Evolutionary conservation across 257 asterid species (phyloP), one percentile per base, ranked within the genome.

Genomic region (Fraxinus cuspidata): DNA sequence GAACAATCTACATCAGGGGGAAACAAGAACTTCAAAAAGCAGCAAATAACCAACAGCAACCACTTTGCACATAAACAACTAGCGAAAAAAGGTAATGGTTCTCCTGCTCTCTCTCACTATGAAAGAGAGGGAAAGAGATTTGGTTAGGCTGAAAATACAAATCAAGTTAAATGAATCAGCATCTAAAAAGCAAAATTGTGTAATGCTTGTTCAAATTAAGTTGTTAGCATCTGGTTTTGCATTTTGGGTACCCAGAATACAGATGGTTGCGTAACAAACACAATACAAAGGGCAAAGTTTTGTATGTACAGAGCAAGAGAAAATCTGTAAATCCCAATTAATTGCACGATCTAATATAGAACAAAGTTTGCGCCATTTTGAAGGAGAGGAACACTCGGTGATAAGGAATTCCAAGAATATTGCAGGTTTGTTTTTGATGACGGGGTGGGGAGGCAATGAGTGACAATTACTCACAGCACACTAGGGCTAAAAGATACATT

Each of bases 1-100:
- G 99, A 84, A 93, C 99, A 86, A 96, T 87, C 99, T 96, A 85
- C 86, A 85, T 38, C 16, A 64, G 63, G 63, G 56, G 70, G 51
- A 69, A 51, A 69, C 51, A 78, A 80, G 34, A 76, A 72, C 31
- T n/a, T 82, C 51, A 80, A 71, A 73, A 69, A 35, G 58, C 31
- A 25, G 68, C 42, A 69, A 35, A 68, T 47, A 77, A 75, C 13
- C 28, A 77, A 27, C 58, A 47, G 64, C 27, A 47, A 38, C 67
- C 60, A 81, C 19, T 70, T 51, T 15, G 35, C 0, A 63, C 32
- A 25, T 73, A 70, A 69, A 47, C 71, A 79, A 70, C 70, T 13
- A 71, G 2, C 49, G 29, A 4, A 71, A 7, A 74, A 70, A 23
- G 35, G n/a, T 3, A 63, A 63, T 11, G 69, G 12, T 64, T 60